Evolutionary conservation across 768 basidiomycete genomes (phyloP).

Genomic region (Kwoniella shandongensis): DNA sequence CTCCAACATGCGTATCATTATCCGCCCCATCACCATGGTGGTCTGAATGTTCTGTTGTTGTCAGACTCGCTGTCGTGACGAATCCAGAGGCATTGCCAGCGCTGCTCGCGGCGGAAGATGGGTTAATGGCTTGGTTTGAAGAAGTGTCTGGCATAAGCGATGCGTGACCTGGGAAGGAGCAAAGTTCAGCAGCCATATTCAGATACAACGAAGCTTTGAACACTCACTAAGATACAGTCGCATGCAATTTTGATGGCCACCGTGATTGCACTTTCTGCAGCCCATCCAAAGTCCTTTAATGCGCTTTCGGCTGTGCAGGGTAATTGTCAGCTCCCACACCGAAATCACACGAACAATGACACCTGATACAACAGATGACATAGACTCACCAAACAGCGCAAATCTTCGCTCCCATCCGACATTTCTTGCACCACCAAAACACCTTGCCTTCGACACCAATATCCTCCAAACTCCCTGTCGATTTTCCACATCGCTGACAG

Average conservation of each 20-base stretch:
- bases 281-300: constrained; percentile 42
- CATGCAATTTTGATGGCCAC: constrained; percentile 42
- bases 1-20: background rate
- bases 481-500: constrained; percentile 35
- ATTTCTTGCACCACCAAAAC: constrained; percentile 46
- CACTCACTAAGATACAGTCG: constrained; percentile 39
- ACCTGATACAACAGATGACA: background rate
- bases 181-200: no score
- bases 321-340: background rate
- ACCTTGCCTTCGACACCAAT: constrained; percentile 28
- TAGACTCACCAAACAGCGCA: constrained; percentile 38
- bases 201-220: background rate
- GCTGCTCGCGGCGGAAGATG: background rate
- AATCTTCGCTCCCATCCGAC: constrained; percentile 31
- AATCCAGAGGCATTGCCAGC: no score
- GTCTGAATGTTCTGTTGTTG: background rate
- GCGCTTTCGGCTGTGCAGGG: constrained; percentile 21
- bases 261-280: constrained; percentile 41
- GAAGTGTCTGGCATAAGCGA: background rate
- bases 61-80: constrained; percentile 1
- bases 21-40: background rate
- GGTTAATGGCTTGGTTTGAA: background rate
- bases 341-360: background rate
- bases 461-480: constrained; percentile 42
- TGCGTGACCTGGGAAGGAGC: constrained; percentile 8